Evolutionary conservation across 192 early-diverging fungal species (phyloP).

Genomic region (Phlyctochytrium planicorne): DNA sequence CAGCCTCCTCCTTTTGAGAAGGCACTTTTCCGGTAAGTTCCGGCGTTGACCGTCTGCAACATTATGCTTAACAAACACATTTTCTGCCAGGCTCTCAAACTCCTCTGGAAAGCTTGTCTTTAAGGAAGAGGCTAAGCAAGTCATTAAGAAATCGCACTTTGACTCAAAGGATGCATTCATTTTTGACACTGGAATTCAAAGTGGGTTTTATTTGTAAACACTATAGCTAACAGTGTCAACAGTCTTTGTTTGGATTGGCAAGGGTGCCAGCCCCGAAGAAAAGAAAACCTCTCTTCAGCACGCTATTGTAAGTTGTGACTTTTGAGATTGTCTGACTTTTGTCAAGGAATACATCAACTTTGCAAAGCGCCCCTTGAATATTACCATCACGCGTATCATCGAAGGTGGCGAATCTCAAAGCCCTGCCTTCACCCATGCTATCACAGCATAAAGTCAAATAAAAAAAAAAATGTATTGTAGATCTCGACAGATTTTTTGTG

Average conservation of each 20-base stretch:
- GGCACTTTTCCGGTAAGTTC: constrained; percentile 42
- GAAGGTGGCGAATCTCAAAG: constrained; percentile 68
- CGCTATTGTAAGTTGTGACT: constrained; percentile 46
- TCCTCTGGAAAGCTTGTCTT: constrained; percentile 37
- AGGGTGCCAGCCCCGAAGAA: constrained; percentile 2
- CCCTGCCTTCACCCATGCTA: constrained; percentile 31
- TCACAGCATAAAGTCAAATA: constrained; percentile 14
- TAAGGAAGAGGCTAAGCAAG: constrained; percentile 54
- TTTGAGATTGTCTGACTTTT: constrained; percentile 7
- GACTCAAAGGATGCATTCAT: constrained; percentile 68
- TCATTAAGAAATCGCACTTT: constrained; percentile 44
- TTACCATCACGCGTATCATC: constrained; percentile 62
- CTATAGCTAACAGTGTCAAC: neutral
- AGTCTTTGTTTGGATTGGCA: constrained; percentile 38
- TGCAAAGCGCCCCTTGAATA: constrained; percentile 43
- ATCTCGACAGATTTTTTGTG: no score
- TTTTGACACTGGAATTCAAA: constrained; percentile 54
- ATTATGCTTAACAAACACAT: neutral
- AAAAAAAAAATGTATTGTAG: neutral
- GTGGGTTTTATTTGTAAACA: neutral
- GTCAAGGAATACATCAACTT: constrained; percentile 58
- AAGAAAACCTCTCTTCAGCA: constrained; percentile 45
- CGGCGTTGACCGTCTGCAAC: neutral
- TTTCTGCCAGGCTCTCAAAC: constrained; percentile 22
- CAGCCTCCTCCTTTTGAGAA: constrained; percentile 30